Evolutionary conservation across 768 basidiomycete genomes (phyloP).

Genomic region (Lentinus tigrinus): DNA sequence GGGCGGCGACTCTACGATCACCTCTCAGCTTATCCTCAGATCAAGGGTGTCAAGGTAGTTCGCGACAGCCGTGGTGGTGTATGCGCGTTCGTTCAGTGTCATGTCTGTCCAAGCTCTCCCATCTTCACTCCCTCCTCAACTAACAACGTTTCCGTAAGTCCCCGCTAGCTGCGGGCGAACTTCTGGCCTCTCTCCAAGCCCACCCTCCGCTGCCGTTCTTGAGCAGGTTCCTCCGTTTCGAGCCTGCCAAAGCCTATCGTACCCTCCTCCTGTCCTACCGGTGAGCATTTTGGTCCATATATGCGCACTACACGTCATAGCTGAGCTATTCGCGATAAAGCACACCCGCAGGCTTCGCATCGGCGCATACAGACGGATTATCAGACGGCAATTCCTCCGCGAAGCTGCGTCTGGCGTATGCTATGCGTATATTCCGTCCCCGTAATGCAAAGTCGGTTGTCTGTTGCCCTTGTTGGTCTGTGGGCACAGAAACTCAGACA

Average conservation of each 20-base stretch:
- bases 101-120: conserved; percentile 43
- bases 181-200: conserved; percentile 61
- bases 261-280: conserved; percentile 76
- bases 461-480: neutral
- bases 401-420: conserved; percentile 43
- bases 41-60: conserved; percentile 69
- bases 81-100: conserved; percentile 85
- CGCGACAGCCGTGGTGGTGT: conserved; percentile 75
- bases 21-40: conserved; percentile 61
- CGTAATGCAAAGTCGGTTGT: conserved; percentile 49
- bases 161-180: conserved; percentile 50
- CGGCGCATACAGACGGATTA: neutral
- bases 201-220: conserved; percentile 60
- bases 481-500: neutral
- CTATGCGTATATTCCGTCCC: conserved; percentile 61
- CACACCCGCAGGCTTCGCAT: neutral
- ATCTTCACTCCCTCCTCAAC: neutral
- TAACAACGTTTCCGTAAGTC: conserved; percentile 39
- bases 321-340: neutral
- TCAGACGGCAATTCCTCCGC: neutral
- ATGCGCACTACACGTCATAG: neutral
- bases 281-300: conserved; percentile 33
- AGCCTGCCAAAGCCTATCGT: conserved; percentile 73
- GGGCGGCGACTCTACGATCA: conserved; percentile 60
- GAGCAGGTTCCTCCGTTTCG: conserved; percentile 73